phyloP scores from a whole-genome alignment of 306 rosid species.

The Quercus suber region DNA sequence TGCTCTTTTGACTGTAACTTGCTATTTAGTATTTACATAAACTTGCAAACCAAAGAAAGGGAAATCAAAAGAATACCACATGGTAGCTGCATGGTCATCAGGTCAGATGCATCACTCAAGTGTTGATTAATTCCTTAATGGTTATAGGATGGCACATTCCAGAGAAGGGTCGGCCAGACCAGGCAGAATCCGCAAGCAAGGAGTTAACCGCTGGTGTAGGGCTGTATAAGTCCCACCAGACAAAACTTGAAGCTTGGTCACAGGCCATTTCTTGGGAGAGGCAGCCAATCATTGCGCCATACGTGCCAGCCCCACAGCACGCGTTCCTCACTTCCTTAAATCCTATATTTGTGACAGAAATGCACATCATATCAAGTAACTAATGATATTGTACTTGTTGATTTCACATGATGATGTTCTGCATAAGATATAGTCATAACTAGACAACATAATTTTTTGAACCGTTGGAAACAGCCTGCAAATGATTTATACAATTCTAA shows the following conservation, averaged over 20 bases:
- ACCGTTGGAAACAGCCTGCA: no score
- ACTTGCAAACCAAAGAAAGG: no score
- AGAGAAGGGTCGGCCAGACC: conserved; percentile 57
- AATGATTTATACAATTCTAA: no score
- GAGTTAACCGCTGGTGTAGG: conserved; percentile 69
- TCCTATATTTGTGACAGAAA: conserved; percentile 21
- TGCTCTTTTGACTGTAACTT: no score
- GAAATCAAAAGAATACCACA: no score
- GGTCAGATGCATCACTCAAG: conserved; percentile 10
- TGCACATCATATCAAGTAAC: background rate
- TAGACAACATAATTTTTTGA: background rate
- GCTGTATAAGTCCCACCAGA: conserved; percentile 88
- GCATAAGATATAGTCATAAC: no score
- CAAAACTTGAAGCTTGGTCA: conserved; percentile 32
- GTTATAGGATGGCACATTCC: conserved; percentile 55
- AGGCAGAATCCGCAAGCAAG: conserved; percentile 67
- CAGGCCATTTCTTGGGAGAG: conserved; percentile 66
- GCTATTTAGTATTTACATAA: no score
- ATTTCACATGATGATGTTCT: no score
- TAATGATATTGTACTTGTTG: no score
- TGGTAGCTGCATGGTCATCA: background rate
- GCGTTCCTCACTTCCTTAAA: conserved; percentile 50
- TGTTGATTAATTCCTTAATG: conserved; percentile 42
- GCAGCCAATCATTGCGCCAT: conserved; percentile 78
- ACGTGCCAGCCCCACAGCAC: conserved; percentile 71